These are phyloP conservation scores for Cercophora scortea DNA, from an alignment of 495 filamentous ascomycete genomes.

Conservation along the genomic window DNA sequence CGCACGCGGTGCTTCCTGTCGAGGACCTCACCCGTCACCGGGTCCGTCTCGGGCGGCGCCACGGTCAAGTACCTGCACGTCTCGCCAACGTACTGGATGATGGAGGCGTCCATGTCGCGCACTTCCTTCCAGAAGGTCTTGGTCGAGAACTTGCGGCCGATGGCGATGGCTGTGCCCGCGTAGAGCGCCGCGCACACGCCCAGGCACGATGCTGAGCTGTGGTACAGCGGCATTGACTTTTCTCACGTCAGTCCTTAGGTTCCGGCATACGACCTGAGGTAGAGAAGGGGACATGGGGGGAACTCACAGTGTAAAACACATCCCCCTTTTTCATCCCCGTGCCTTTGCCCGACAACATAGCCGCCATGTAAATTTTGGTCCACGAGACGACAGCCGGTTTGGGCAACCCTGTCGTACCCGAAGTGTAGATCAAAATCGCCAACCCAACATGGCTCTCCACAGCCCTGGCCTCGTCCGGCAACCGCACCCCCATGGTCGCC, in stretches of 20 bases:
- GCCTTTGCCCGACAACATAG: constrained; percentile 48
- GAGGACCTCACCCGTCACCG: constrained; percentile 57
- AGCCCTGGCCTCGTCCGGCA: constrained; percentile 51
- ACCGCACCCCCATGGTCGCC: constrained; percentile 45
- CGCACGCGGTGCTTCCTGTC: constrained; percentile 73
- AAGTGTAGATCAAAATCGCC: constrained; percentile 75
- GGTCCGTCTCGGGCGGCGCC: constrained; percentile 57
- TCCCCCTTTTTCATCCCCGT: constrained; percentile 48
- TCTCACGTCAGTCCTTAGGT: too few relatives aligned
- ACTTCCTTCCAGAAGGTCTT: constrained; percentile 77
- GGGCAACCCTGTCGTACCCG: constrained; percentile 83
- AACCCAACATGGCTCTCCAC: constrained; percentile 49
- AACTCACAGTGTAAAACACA: constrained; percentile 67
- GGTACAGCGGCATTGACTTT: constrained; percentile 90
- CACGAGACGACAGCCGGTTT: constrained; percentile 83
- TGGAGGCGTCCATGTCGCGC: constrained; percentile 59
- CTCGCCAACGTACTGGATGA: constrained; percentile 94
- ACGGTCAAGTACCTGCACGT: constrained; percentile 84
- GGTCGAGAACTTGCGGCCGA: constrained; percentile 76
- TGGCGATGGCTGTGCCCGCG: constrained; percentile 52
- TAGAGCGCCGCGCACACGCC: constrained; percentile 53
- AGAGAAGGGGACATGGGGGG: background rate
- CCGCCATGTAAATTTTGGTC: constrained; percentile 52
- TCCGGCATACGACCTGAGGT: background rate
- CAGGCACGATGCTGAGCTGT: constrained; percentile 69